Base-by-base conservation (phyloP, 164 flowering plant genomes). In the Liquidambar formosana region DNA sequence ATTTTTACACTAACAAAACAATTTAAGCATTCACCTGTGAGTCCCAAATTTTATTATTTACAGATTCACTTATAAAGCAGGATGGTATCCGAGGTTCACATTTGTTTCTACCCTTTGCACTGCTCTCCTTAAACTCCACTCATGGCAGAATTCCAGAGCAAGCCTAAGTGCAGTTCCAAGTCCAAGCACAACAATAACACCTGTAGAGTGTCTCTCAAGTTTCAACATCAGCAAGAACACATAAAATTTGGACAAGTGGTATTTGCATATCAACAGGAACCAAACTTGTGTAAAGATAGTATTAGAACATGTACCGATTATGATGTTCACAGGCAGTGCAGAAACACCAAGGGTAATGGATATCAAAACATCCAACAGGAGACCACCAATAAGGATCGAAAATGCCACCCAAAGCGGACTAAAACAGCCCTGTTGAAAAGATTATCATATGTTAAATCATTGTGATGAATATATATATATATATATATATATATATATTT, bases 361-460 rank as follows among this genome's bases (percentile, higher is more conserved):
- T 80, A 91, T 87, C 68, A 91, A 74, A 67, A 89, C 90, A 71
- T 91, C 94, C 78, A 91, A 70, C 63, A 91, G 61, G 19, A 91
- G 86, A 44, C 94, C 93, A 51, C 91, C 92, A 15, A 91, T 79
- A 15, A 91, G 92, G 60, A 91, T 88, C 10, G 86, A 80, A 68
- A 91, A 88, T 27, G 94, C 94, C 69, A 89, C 85, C 94, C 94
- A 89, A 46, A 86, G 89, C 16, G 94, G 93, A 71, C 85, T 85
- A 70, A 82, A 80, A 68, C 92, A 84, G 19, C 87, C 84, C 96
- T 88, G 85, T 58, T 45, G 53, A 18, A 75, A 23, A 58, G 13
- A 33, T 12, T 8, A 52, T 9, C 9, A 15, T 41, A 49, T 0
- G 33, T 12, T 12, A 66, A 53, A 49, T 18, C 21, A 72, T 13